Evolutionary conservation across 208 protist species (phyloP), one percentile per base, ranked within the genome.

Genomic region (Wallacemonas sp.): DNA sequence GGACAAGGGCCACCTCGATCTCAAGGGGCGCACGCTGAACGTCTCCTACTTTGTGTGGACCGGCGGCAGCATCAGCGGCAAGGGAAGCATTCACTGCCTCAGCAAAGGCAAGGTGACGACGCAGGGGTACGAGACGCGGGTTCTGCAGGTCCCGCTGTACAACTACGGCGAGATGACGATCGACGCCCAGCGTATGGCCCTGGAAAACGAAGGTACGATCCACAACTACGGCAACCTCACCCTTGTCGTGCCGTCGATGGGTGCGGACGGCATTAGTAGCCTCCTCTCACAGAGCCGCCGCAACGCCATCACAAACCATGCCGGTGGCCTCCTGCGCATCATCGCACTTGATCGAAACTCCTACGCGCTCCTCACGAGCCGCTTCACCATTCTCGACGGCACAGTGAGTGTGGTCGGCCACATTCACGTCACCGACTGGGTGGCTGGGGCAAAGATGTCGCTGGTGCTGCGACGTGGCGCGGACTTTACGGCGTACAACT

Each of bases 111-210:
- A 77, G 46, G 84, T 90, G 43, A 89, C 81, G 17, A 88, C 83
- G 54, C 74, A 89, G 29, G 73, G 73, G 26, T 80, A 85, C 75
- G 83, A 93, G 56, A 86, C 83, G 48, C 80, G 80, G 9, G 70
- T 72, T 46, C 64, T 93, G 12, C 68, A 73, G 2, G 78, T 89
- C 49, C 68, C 80, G 32, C 75, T 93, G 34, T 72, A 80, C 61
- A 93, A 93, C 76, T 90, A 86, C 61, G 87, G 83, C 49, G 82
- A 88, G 21, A 89, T 93, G 80, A 83, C 76, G n/a, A 88, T 93
- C 29, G 87, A 90, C 72, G 78, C 87, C 48, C 83, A 86, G 65
- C 81, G 83, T 16, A 74, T 93, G 17, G 64, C 67, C 32, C 34
- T 93, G 26, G 78, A 86, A 54, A 71, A 70, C 16, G 78, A 86